These are phyloP conservation scores for Cystofilobasidium capitatum DNA, from an alignment of 768 basidiomycete species.

Conservation along the genomic window DNA sequence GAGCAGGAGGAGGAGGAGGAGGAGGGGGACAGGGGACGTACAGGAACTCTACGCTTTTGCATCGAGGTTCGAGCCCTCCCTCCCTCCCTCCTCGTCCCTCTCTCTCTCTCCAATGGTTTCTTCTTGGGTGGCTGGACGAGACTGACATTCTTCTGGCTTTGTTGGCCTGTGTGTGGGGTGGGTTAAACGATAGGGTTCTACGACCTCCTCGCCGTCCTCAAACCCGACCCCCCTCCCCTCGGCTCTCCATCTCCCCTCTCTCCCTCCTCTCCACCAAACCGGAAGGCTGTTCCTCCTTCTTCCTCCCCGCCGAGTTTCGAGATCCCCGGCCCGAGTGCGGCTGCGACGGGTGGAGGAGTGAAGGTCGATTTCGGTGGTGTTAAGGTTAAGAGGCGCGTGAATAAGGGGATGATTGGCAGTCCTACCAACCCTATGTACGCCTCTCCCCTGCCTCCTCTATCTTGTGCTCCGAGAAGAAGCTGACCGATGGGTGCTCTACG, in stretches of 20 bases:
- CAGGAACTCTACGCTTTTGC: conserved; percentile 50
- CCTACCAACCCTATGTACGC: conserved; percentile 78
- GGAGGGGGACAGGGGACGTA: conserved; percentile 15
- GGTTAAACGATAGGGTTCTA: conserved; percentile 2
- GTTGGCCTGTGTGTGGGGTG: neutral
- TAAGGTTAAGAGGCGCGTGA: conserved; percentile 49
- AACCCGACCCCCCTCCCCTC: neutral
- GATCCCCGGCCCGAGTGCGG: neutral
- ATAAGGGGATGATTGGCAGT: conserved; percentile 78
- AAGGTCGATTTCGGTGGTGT: conserved; percentile 9
- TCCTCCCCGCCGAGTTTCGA: neutral
- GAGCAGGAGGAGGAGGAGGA: neutral
- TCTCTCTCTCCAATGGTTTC: neutral
- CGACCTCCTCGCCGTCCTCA: conserved; percentile 17
- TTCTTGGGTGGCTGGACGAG: no score
- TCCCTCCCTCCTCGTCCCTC: conserved; percentile 36
- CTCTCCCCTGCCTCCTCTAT: conserved; percentile 7
- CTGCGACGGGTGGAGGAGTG: neutral
- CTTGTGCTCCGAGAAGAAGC: neutral
- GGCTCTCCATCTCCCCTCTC: neutral
- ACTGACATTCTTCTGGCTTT: neutral
- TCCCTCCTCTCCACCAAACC: neutral
- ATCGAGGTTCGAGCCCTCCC: conserved; percentile 85
- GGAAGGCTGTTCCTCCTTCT: neutral
- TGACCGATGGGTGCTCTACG: neutral